Conservation (phyloP, 331 rosid species). For the Acacia concinna region DNA sequence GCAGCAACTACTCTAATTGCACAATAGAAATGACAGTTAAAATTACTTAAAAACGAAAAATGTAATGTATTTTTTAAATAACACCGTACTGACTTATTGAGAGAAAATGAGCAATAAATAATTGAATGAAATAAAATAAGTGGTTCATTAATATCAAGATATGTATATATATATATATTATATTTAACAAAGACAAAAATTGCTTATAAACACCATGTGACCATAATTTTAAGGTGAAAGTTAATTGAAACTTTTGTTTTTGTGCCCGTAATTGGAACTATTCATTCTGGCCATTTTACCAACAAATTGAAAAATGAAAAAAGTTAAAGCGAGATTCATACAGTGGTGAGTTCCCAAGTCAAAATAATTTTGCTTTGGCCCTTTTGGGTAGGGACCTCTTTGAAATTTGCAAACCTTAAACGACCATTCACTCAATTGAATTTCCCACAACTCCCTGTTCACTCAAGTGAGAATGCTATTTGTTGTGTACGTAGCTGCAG, state of each 20-base stretch:
- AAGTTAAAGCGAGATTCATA: not conserved
- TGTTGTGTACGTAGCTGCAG: not conserved
- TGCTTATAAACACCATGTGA: accelerated
- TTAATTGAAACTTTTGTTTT: no score
- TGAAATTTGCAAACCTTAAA: constrained; percentile 4
- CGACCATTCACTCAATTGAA: not conserved
- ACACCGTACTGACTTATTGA: no score
- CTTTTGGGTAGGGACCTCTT: not conserved
- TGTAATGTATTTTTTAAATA: no score
- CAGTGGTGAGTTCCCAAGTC: not conserved
- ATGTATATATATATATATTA: no score
- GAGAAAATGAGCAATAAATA: no score
- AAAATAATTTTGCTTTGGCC: not conserved
- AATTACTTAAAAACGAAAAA: no score
- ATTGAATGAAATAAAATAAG: no score
- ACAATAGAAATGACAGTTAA: no score
- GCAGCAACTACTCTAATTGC: no score
- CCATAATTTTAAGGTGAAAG: not conserved
- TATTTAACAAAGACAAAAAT: no score
- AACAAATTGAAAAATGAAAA: not conserved
- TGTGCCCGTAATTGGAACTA: no score
- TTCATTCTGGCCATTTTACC: not conserved
- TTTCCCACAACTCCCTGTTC: not conserved
- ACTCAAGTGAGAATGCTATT: not conserved
- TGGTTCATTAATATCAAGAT: no score